phyloP scores from a whole-genome alignment of 2,329 filamentous ascomycete genomes.

The Aspergillus tanneri region DNA sequence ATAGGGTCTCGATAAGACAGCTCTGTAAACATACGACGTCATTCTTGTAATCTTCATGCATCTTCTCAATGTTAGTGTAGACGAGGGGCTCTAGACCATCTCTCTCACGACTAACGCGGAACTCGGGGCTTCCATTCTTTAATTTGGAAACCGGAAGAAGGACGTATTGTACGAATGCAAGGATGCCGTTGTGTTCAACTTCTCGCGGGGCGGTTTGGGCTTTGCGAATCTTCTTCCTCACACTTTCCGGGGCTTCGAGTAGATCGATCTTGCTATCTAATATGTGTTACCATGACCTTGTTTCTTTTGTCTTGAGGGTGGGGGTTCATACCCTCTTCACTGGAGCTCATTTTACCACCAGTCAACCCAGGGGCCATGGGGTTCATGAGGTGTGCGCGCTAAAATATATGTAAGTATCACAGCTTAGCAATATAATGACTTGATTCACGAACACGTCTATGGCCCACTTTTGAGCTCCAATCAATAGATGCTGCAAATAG shows the following conservation, averaged over 20 bases:
- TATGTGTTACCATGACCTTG: neutral
- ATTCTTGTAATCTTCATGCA: constrained; percentile 76
- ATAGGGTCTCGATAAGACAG: too few species aligned
- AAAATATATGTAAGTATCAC: constrained; percentile 20
- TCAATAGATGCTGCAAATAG: constrained; percentile 65
- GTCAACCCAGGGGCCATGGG: constrained; percentile 85
- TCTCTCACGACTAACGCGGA: constrained; percentile 63
- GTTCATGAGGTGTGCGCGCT: constrained; percentile 71
- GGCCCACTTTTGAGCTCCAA: constrained; percentile 79
- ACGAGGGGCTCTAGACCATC: constrained; percentile 69
- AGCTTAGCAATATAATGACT: neutral
- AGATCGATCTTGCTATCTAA: constrained; percentile 70
- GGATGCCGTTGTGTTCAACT: constrained; percentile 79
- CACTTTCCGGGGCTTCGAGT: constrained; percentile 72
- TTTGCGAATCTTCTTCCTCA: constrained; percentile 83
- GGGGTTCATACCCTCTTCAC: constrained; percentile 47
- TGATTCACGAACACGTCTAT: constrained; percentile 57
- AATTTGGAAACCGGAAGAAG: constrained; percentile 65
- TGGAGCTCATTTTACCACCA: constrained; percentile 84
- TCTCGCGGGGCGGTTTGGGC: constrained; percentile 74
- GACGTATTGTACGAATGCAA: constrained; percentile 84
- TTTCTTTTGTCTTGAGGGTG: neutral
- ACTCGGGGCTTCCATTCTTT: constrained; percentile 55
- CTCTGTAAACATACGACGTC: constrained; percentile 73
- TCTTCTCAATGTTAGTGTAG: constrained; percentile 71